Conservation (phyloP, 768 basidiomycete genomes). For the Lactarius vividus region DNA sequence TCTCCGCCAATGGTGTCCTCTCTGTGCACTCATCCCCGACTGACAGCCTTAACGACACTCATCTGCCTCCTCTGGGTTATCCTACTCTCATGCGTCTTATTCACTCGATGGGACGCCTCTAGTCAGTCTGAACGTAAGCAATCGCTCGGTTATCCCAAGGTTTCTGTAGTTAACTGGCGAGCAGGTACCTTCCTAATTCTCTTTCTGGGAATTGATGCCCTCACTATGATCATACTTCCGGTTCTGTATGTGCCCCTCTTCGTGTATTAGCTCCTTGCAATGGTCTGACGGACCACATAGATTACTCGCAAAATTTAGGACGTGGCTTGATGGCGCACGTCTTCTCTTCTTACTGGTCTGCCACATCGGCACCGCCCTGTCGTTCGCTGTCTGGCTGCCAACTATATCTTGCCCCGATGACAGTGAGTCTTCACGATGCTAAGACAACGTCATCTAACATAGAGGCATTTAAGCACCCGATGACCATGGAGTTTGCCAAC, state of each 20-base stretch:
- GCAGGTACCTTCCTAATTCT: conserved; percentile 46
- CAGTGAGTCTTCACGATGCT: conserved; percentile 35
- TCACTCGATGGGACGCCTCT: conserved; percentile 46
- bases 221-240: conserved; percentile 43
- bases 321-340: conserved; percentile 54
- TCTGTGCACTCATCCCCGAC: conserved; percentile 4
- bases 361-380: conserved; percentile 46
- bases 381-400: conserved; percentile 44
- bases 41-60: conserved; percentile 43
- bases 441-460: not conserved
- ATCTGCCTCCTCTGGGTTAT: conserved; percentile 49
- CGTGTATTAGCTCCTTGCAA: conserved; percentile 15
- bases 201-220: conserved; percentile 42
- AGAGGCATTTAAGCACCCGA: conserved; percentile 36
- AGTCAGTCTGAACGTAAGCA: conserved; percentile 47
- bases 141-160: not conserved
- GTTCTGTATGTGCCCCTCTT: conserved; percentile 39
- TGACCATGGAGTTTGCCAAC: conserved; percentile 44
- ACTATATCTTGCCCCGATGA: conserved; percentile 44
- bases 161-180: not conserved
- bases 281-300: conserved; percentile 34
- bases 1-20: not conserved
- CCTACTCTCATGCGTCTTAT: conserved; percentile 46
- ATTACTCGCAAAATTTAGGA: conserved; percentile 46
- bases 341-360: conserved; percentile 44